A percentile compares a stretch with the other conserved stretches of the same genome.
Conservation (phyloP, 2,329 filamentous ascomycete species). For the Cordyceps sp. region DNA sequence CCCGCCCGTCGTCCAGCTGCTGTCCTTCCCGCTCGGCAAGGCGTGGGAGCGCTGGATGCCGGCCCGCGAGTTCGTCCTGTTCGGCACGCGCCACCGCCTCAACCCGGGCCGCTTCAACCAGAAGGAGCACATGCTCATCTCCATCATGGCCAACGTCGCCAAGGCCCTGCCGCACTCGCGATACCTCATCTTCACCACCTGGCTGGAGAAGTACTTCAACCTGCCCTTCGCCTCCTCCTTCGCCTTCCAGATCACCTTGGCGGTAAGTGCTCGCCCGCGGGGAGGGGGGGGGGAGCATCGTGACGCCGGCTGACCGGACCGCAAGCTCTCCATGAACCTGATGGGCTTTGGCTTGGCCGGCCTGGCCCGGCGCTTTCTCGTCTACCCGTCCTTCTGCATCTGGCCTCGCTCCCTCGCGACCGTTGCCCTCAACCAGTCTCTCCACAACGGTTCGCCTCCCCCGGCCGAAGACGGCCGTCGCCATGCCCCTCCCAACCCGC, state of each 20-base stretch:
- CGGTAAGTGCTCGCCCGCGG: conserved; percentile 50
- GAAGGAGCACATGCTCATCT: conserved; percentile 53
- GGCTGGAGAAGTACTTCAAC: background rate
- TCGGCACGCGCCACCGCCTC: conserved; percentile 38
- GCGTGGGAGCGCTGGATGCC: conserved; percentile 43
- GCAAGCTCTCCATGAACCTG: conserved; percentile 43
- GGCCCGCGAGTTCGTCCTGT: conserved; percentile 26
- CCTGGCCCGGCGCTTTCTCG: conserved; percentile 39
- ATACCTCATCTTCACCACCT: background rate
- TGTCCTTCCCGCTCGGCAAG: conserved; percentile 46
- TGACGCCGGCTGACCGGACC: too few relatives aligned
- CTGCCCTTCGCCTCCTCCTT: background rate
- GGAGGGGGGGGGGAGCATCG: too few relatives aligned
- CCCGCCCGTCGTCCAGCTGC: conserved; percentile 44
- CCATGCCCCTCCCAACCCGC: too few relatives aligned
- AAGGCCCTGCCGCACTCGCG: too few relatives aligned
- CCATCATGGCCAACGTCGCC: conserved; percentile 58
- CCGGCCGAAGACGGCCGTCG: too few relatives aligned
- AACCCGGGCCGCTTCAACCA: conserved; percentile 55
- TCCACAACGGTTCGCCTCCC: conserved; percentile 45
- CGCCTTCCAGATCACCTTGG: conserved; percentile 7
- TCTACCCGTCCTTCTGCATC: conserved; percentile 46
- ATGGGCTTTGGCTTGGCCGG: conserved; percentile 50
- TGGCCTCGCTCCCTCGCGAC: conserved; percentile 47
- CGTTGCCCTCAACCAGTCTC: conserved; percentile 42